Evolutionary conservation across 208 protist genomes (phyloP).

Genomic region (Trichomonas gallinae): DNA sequence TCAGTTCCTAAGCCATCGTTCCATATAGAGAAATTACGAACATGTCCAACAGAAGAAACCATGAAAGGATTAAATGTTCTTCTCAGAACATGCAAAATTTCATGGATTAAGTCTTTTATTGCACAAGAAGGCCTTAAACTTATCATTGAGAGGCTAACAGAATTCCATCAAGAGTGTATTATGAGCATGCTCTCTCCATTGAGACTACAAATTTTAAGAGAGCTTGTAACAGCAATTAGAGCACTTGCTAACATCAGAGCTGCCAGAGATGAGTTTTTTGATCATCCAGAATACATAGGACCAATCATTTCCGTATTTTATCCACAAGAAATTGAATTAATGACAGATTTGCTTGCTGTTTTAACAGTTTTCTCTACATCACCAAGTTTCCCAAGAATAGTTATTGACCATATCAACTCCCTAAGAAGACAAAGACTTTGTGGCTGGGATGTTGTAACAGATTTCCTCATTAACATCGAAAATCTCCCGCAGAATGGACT

Average conservation of each 20-base stretch:
- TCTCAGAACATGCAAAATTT: background rate
- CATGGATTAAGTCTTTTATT: background rate
- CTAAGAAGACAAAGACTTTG: background rate
- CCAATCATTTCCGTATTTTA: background rate
- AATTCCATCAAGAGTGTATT: background rate
- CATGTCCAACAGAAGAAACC: background rate
- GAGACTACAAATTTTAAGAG: background rate
- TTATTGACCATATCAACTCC: background rate
- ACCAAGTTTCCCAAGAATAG: background rate
- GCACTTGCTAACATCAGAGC: background rate
- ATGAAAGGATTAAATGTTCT: background rate
- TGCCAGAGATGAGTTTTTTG: background rate
- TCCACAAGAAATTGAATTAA: background rate
- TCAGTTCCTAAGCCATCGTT: background rate
- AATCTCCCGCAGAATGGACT: background rate
- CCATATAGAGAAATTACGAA: background rate
- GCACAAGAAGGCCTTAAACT: background rate
- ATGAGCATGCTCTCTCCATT: background rate
- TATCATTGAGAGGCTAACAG: background rate
- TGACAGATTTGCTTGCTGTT: background rate
- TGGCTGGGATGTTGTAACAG: background rate
- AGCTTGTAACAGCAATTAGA: background rate
- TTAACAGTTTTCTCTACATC: background rate
- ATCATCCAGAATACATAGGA: background rate
- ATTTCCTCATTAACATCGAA: background rate